Evolutionary conservation across 352 stramenopile genomes (phyloP).

Genomic region (Phytophthora fragariaefolia): DNA sequence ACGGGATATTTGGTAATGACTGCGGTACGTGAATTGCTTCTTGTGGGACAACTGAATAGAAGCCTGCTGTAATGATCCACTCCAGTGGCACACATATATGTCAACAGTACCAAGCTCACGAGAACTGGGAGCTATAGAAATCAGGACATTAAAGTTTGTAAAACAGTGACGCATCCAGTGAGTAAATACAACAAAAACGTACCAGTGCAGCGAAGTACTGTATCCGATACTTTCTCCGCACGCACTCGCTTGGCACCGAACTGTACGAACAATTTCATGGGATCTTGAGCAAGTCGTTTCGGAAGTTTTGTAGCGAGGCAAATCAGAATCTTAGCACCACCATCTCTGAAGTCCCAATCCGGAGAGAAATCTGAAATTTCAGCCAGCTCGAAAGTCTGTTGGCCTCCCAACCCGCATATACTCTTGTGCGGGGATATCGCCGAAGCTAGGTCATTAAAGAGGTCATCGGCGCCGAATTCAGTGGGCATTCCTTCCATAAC

Average conservation of each 20-base stretch:
- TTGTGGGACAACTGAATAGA: constrained; percentile 57
- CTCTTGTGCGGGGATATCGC: constrained; percentile 7
- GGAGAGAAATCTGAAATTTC: constrained; percentile 86
- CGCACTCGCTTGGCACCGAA: constrained; percentile 61
- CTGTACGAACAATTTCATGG: constrained; percentile 66
- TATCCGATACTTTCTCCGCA: constrained; percentile 74
- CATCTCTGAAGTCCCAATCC: constrained; percentile 81
- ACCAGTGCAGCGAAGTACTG: constrained; percentile 81
- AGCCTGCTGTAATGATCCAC: constrained; percentile 23
- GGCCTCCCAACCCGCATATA: constrained; percentile 15
- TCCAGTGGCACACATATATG: constrained; percentile 64
- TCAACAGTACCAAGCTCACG: constrained; percentile 53
- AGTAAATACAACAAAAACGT: constrained; percentile 15
- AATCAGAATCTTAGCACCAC: constrained; percentile 85
- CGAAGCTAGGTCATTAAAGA: constrained; percentile 37
- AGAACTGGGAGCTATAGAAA: constrained; percentile 51
- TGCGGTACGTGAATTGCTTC: constrained; percentile 66
- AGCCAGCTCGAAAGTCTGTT: constrained; percentile 43
- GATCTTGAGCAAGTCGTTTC: constrained; percentile 24
- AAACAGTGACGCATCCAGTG: background rate
- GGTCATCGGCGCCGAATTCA: constrained; percentile 35
- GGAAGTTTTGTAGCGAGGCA: constrained; percentile 65
- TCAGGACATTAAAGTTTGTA: background rate
- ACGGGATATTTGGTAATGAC: constrained; percentile 42
- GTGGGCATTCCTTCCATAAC: constrained; percentile 36